Percentiles rank a stretch among this genome's conserved stretches.
phyloP scores from a whole-genome alignment of 2,329 filamentous ascomycete genomes.

The Fusarium subtropicale region DNA sequence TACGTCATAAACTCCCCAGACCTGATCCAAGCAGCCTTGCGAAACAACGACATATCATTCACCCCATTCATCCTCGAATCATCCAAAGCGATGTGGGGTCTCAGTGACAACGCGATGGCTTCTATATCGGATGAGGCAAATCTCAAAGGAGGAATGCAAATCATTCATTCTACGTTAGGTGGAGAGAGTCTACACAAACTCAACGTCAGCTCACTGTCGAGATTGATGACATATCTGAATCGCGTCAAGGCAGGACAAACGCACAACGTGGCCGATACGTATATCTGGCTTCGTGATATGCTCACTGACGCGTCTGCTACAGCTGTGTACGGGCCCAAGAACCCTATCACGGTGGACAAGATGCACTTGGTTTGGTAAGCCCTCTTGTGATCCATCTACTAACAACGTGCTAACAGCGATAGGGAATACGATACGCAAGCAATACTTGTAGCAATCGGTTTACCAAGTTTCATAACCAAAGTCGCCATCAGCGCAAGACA shows the following conservation, averaged over 20 bases:
- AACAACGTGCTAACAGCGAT: rapidly evolving
- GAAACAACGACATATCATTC: constrained; percentile 56
- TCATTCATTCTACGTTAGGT: constrained; percentile 20
- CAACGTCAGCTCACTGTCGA: neutral
- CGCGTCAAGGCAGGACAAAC: neutral
- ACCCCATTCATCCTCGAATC: constrained; percentile 55
- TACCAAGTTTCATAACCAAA: neutral
- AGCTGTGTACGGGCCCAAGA: constrained; percentile 58
- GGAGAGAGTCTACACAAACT: constrained; percentile 30
- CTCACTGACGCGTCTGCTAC: constrained; percentile 54
- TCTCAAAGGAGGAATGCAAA: constrained; percentile 4
- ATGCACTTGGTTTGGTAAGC: constrained; percentile 54
- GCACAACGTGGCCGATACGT: constrained; percentile 49
- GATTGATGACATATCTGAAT: constrained; percentile 7
- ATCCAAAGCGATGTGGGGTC: constrained; percentile 19
- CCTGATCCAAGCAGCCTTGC: constrained; percentile 54
- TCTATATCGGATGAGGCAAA: neutral
- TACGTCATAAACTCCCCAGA: constrained; percentile 58
- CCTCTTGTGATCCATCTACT: rapidly evolving
- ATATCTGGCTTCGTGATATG: constrained; percentile 53
- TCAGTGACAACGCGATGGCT: constrained; percentile 2
- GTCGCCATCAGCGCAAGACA: constrained; percentile 35
- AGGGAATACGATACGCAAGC: constrained; percentile 22
- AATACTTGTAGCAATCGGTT: constrained; percentile 8
- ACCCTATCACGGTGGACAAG: constrained; percentile 50